These are phyloP conservation scores for Flaveria floridana DNA, from an alignment of 140 eudicot genomes.

Conservation along the genomic window DNA sequence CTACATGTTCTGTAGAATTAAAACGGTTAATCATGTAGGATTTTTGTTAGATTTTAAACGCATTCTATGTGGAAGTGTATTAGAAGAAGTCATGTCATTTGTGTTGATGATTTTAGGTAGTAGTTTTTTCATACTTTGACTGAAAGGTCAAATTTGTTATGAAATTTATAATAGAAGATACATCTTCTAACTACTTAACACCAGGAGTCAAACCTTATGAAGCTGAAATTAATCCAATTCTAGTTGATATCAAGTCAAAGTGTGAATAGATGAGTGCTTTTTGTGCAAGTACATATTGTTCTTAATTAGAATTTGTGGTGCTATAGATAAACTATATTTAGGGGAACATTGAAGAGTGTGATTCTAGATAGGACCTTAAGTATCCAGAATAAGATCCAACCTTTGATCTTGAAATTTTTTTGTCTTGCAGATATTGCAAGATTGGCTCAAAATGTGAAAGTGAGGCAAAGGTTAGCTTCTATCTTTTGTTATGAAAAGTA, in stretches of 20 bases:
- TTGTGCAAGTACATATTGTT: constrained; percentile 1
- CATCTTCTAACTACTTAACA: neutral
- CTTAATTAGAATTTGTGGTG: constrained; percentile 2
- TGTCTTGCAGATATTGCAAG: constrained; percentile 65
- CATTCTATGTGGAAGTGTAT: neutral
- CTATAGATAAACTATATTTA: neutral
- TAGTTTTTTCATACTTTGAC: constrained; percentile 24
- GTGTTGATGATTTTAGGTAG: constrained; percentile 15
- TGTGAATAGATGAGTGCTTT: constrained; percentile 6
- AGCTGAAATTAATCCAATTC: neutral
- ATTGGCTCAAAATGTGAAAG: constrained; percentile 95
- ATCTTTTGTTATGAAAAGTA: constrained; percentile 8
- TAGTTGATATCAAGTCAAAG: neutral
- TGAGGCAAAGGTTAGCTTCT: constrained; percentile 85
- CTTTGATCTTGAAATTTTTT: constrained; percentile 25
- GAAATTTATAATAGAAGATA: neutral
- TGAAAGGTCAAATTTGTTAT: constrained; percentile 25
- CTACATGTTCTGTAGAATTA: neutral
- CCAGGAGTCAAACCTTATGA: constrained; percentile 15
- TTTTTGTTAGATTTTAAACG: neutral
- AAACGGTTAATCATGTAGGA: constrained; percentile 17
- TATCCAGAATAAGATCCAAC: neutral
- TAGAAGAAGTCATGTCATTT: neutral
- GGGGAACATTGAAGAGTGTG: neutral
- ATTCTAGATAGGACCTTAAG: neutral